phyloP scores from a whole-genome alignment of 768 basidiomycete genomes.

The Dacryopinax spathularia region DNA sequence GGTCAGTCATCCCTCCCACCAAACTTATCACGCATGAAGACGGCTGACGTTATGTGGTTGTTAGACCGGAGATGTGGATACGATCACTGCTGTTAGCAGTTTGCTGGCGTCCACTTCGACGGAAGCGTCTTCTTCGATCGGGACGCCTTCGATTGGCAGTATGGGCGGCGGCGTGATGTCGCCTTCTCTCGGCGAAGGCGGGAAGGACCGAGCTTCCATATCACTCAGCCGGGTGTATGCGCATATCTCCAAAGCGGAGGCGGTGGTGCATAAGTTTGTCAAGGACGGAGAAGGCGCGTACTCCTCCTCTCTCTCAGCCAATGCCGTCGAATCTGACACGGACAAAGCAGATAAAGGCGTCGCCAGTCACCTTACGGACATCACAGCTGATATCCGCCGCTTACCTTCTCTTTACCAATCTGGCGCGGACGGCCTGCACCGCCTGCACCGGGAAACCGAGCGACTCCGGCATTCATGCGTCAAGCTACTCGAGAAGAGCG shows the following conservation, averaged over 20 bases:
- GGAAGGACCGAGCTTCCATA: background rate
- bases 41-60: constrained; percentile 26
- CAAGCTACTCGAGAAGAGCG: background rate
- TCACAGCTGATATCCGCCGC: background rate
- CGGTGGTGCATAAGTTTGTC: background rate
- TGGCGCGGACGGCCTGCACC: background rate
- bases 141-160: constrained; percentile 9
- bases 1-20: constrained; percentile 32
- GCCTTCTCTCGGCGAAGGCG: background rate
- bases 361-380: background rate
- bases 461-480: background rate
- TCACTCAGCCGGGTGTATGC: background rate
- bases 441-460: background rate
- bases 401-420: background rate
- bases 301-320: background rate
- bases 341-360: background rate
- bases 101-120: constrained; percentile 5
- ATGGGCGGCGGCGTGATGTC: background rate
- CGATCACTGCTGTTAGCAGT: constrained; percentile 10
- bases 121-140: background rate
- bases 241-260: background rate
- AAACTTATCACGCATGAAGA: constrained; percentile 28
- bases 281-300: background rate
- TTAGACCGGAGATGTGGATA: constrained; percentile 11
- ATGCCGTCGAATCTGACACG: background rate